phyloP scores from a whole-genome alignment of 441 rosid genomes.

The Syzygium syzygioides region DNA sequence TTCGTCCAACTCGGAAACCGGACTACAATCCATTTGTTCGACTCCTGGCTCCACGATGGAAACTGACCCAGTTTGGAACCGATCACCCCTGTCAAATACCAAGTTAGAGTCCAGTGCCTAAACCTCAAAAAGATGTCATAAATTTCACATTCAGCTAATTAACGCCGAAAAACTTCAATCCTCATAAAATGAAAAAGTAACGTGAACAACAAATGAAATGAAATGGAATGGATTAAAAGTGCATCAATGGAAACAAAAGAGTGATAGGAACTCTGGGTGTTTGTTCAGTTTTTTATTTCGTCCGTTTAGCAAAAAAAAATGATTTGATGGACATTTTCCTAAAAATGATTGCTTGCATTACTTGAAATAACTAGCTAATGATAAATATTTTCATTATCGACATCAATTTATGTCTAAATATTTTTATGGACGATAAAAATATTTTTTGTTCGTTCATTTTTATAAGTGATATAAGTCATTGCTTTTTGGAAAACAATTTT shows the following conservation, averaged over 20 bases:
- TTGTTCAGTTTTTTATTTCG: background rate
- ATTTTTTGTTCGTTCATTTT: background rate
- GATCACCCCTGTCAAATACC: too few relatives aligned
- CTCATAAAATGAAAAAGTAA: too few relatives aligned
- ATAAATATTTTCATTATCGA: too few relatives aligned
- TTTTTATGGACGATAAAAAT: background rate
- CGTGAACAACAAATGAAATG: background rate
- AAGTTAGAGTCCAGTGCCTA: background rate
- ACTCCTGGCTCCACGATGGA: too few relatives aligned
- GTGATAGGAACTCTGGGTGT: background rate
- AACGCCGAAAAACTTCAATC: background rate
- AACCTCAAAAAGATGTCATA: background rate
- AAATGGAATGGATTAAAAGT: background rate
- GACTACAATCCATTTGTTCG: too few relatives aligned
- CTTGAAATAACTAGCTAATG: too few relatives aligned
- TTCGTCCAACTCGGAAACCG: too few relatives aligned
- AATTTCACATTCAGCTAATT: background rate
- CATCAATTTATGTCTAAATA: background rate
- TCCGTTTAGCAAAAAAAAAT: background rate
- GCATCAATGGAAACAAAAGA: background rate
- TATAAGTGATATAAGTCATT: accelerated
- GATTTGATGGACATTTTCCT: accelerated
- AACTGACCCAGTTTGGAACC: too few relatives aligned
- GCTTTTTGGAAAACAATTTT: background rate
- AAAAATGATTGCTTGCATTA: background rate